Conservation (phyloP, 441 rosid genomes). For the Kokia cookei region DNA sequence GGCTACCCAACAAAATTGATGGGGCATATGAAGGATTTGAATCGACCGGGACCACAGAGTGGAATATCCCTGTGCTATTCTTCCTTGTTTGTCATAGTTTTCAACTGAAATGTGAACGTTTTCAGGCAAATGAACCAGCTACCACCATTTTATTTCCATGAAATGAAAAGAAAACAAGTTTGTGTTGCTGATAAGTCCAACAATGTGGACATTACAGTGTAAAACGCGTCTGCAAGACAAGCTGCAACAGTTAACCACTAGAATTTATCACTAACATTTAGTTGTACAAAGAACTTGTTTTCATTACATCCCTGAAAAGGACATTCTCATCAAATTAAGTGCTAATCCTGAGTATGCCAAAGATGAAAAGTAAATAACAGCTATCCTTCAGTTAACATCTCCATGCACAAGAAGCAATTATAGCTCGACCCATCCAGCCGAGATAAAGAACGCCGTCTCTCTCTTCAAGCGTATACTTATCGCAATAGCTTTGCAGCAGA, state of each 20-base stretch:
- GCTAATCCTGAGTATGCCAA: neutral
- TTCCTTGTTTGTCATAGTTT: slow-evolving; percentile 47
- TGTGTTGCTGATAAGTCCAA: neutral
- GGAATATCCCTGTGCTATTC: neutral
- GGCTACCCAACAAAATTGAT: slow-evolving; percentile 12
- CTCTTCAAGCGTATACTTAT: slow-evolving; percentile 69
- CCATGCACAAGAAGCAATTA: slow-evolving; percentile 84
- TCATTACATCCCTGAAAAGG: neutral
- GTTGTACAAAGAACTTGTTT: neutral
- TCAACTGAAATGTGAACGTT: slow-evolving; percentile 18
- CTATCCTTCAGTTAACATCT: slow-evolving; percentile 19
- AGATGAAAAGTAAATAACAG: neutral
- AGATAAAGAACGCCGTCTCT: slow-evolving; percentile 70
- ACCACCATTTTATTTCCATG: neutral
- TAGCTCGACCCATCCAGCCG: slow-evolving; percentile 80
- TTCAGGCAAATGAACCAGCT: neutral
- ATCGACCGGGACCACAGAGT: slow-evolving; percentile 24
- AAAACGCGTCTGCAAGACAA: neutral
- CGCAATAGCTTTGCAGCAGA: slow-evolving; percentile 56
- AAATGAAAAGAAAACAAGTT: neutral
- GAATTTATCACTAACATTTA: neutral
- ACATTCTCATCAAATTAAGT: neutral
- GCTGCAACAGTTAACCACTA: slow-evolving; percentile 1
- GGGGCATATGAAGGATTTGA: slow-evolving; percentile 11
- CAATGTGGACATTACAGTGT: neutral